Evolutionary conservation across 2,329 filamentous ascomycete species (phyloP).

Genomic region (Didymella pomorum): DNA sequence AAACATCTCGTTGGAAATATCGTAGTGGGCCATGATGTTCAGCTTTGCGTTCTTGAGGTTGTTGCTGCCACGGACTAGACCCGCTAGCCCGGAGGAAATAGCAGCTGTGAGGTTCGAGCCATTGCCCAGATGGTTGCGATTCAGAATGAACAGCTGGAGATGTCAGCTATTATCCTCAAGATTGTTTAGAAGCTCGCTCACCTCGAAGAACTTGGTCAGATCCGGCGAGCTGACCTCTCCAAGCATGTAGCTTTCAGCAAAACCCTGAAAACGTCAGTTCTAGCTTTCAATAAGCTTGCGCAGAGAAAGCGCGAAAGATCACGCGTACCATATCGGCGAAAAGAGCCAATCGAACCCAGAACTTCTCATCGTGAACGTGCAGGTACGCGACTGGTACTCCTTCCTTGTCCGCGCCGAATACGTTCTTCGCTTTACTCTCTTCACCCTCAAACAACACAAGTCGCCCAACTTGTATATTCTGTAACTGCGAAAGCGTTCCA

Average conservation of each 20-base stretch:
- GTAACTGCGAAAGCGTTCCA: slow-evolving; percentile 56
- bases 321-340: slow-evolving; percentile 72
- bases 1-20: slow-evolving; percentile 80
- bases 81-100: slow-evolving; percentile 65
- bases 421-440: slow-evolving; percentile 55
- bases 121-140: slow-evolving; percentile 70
- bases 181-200: slow-evolving; percentile 36
- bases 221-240: slow-evolving; percentile 73
- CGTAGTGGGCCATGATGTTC: slow-evolving; percentile 77
- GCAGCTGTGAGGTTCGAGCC: slow-evolving; percentile 69
- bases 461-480: slow-evolving; percentile 57
- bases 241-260: slow-evolving; percentile 77
- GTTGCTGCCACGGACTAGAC: slow-evolving; percentile 59
- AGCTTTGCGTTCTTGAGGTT: slow-evolving; percentile 62
- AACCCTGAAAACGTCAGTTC: slow-evolving; percentile 57
- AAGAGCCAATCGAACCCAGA: slow-evolving; percentile 73
- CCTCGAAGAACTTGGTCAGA: slow-evolving; percentile 73
- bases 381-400: slow-evolving; percentile 62
- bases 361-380: slow-evolving; percentile 69
- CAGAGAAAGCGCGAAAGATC: not conserved
- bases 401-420: slow-evolving; percentile 51
- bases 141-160: slow-evolving; percentile 71
- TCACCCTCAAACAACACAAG: slow-evolving; percentile 55
- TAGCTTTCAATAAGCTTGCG: not conserved
- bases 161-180: slow-evolving; percentile 27